Base-by-base conservation (phyloP, 169 alveolate species). In the Eimeria sp. region DNA sequence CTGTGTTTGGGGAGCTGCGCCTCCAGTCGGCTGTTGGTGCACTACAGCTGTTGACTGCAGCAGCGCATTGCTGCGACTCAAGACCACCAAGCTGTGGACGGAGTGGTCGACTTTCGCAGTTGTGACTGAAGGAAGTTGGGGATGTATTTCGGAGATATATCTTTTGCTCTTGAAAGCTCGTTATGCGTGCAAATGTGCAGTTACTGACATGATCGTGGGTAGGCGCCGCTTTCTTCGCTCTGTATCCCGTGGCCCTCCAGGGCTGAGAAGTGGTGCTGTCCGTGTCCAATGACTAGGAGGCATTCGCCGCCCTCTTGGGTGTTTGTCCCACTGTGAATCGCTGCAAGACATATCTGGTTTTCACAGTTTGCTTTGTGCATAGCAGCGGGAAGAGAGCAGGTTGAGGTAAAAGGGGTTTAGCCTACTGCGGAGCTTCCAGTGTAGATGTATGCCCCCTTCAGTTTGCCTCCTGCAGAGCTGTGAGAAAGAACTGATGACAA, bases 251-350 rank as follows among this genome's bases (percentile, higher is more conserved):
- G 89, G n/a, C 80, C 89, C 40, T 78, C 92, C n/a, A 94, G 63
- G 76, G 97, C 97, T 73, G 75, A 80, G 84, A 78, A 97, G 43
- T 92, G 88, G 45, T 80, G 78, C 80, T 97, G 98, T 22, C 94
- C 89, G 11, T 89, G 95, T 4, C 95, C 95, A 14, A 87, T 57
- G 65, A 72, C 75, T 54, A 97, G 93, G 34, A 97, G 90, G 43
- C 97, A 96, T 16, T 97, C 98, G 72, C 98, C 98, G 13, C 98
- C 98, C 25, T 95, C 95, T 70, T 96, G 95, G 18, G 92, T 92
- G 27, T 97, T 88, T 27, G 98, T 98, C 10, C 99, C 99, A 57
- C 99, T 97, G 87, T 98, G 99, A 67, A 98, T 97, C 18, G 99
- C 99, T 20, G 99, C 98, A 96, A 98, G 98, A 96, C 99, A 98